These are phyloP conservation scores for Hypoxylon sp. DNA, from an alignment of 2,329 filamentous ascomycete genomes.

Conservation along the genomic window DNA sequence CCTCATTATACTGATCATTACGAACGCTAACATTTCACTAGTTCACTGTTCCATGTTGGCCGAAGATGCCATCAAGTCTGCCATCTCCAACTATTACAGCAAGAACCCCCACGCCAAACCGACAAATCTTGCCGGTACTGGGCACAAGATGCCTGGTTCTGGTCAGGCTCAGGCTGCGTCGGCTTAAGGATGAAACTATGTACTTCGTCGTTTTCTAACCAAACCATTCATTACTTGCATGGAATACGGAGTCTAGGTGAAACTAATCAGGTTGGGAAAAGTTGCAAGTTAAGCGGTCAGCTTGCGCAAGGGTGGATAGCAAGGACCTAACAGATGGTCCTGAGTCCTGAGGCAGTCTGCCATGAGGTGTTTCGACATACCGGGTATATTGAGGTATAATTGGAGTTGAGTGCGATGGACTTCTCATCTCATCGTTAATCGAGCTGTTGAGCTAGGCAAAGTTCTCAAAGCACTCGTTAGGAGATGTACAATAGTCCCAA, in stretches of 20 bases:
- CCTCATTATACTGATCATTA: neutral
- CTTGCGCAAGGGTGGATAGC: neutral
- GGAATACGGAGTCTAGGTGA: slow-evolving; percentile 34
- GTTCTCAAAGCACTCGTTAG: slow-evolving; percentile 31
- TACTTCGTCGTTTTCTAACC: slow-evolving; percentile 2
- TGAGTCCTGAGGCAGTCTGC: neutral
- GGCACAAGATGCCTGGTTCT: slow-evolving; percentile 74
- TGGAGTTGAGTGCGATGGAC: slow-evolving; percentile 28
- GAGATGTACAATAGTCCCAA: slow-evolving; percentile 27
- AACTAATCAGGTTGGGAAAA: slow-evolving; percentile 29
- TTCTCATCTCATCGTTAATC: slow-evolving; percentile 23
- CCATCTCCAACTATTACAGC: slow-evolving; percentile 90
- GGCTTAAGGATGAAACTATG: slow-evolving; percentile 25
- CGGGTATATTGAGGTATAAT: slow-evolving; percentile 4
- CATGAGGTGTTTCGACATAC: slow-evolving; percentile 12
- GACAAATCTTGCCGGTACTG: slow-evolving; percentile 84
- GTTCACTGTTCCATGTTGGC: slow-evolving; percentile 95
- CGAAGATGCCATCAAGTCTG: slow-evolving; percentile 92
- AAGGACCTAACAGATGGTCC: slow-evolving; percentile 5
- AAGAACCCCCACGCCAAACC: slow-evolving; percentile 84
- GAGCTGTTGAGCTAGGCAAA: slow-evolving; percentile 13
- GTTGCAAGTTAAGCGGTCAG: slow-evolving; percentile 12
- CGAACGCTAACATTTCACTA: slow-evolving; percentile 57
- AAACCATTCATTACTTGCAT: slow-evolving; percentile 33
- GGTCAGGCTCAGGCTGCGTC: slow-evolving; percentile 56